phyloP scores from a whole-genome alignment of 169 alveolate genomes.

The Plasmodium malariae region DNA sequence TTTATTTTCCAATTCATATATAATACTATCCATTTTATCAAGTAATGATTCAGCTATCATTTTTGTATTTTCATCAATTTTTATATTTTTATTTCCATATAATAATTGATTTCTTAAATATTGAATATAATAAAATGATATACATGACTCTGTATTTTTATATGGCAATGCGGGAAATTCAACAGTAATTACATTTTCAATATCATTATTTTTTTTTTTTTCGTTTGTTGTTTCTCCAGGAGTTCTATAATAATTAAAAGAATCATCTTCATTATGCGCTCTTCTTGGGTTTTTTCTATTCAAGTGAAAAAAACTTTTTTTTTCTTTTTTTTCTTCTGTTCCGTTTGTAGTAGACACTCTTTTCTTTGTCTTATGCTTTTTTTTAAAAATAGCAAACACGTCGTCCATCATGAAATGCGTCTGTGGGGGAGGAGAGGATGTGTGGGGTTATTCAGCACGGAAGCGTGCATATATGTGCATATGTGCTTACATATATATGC shows the following conservation, averaged over 20 bases:
- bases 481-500: not conserved
- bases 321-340: slow-evolving; percentile 35
- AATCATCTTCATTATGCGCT: slow-evolving; percentile 76
- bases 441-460: not conserved
- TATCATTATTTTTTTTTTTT: slow-evolving; percentile 25
- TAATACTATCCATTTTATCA: slow-evolving; percentile 55
- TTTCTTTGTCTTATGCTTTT: slow-evolving; percentile 36
- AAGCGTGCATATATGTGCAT: too few species aligned
- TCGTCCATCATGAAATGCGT: slow-evolving; percentile 34
- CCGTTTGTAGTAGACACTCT: slow-evolving; percentile 26
- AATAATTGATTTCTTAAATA: slow-evolving; percentile 68
- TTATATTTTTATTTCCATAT: slow-evolving; percentile 73
- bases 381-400: slow-evolving; percentile 48
- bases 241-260: not conserved
- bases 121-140: slow-evolving; percentile 68
- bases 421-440: not conserved
- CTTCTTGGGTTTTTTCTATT: slow-evolving; percentile 64
- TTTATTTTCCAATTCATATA: slow-evolving; percentile 38
- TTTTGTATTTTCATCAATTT: slow-evolving; percentile 70
- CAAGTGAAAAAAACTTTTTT: slow-evolving; percentile 29
- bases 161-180: slow-evolving; percentile 74
- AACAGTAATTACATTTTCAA: slow-evolving; percentile 37
- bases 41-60: slow-evolving; percentile 61
- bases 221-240: not conserved
- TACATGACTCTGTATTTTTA: slow-evolving; percentile 65